Evolutionary conservation across 495 filamentous ascomycete species (phyloP).

Genomic region (Lophiostoma macrostomum): DNA sequence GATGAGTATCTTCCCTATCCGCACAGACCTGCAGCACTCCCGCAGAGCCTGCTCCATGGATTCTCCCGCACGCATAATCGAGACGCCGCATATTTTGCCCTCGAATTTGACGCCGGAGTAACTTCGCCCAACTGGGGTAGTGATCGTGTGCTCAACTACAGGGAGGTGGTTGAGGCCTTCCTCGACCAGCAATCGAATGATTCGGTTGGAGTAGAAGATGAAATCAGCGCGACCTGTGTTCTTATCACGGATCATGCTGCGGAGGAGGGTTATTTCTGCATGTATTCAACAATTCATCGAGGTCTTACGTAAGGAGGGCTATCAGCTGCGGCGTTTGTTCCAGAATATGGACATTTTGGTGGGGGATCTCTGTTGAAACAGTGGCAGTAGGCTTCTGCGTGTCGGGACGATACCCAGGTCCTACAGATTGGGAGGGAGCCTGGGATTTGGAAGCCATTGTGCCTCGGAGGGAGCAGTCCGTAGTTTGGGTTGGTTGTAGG

Average conservation of each 20-base stretch:
- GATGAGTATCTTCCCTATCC: conserved; percentile 97
- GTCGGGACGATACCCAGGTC: conserved; percentile 72
- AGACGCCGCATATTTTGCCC: conserved; percentile 97
- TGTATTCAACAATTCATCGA: neutral
- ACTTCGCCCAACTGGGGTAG: conserved; percentile 82
- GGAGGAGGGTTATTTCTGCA: neutral
- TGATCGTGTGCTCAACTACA: conserved; percentile 79
- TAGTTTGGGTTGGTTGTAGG: too few relatives aligned
- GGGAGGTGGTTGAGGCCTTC: conserved; percentile 97
- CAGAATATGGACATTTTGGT: conserved; percentile 84
- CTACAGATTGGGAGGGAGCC: conserved; percentile 69
- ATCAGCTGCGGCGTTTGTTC: conserved; percentile 95
- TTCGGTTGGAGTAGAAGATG: conserved; percentile 98
- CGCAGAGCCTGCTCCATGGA: conserved; percentile 96
- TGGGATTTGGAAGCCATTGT: conserved; percentile 29
- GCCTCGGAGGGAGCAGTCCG: too few relatives aligned
- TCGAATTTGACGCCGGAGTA: conserved; percentile 93
- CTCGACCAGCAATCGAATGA: conserved; percentile 96
- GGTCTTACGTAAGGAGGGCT: conserved; percentile 87
- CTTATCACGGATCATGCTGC: conserved; percentile 90
- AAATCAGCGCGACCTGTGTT: conserved; percentile 89
- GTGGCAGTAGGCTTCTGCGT: conserved; percentile 84
- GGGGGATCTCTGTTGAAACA: conserved; percentile 76
- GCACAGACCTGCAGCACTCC: conserved; percentile 92
- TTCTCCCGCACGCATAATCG: conserved; percentile 96